phyloP scores from a whole-genome alignment of 78 protist species.

The Dictyostelium purpureum region DNA sequence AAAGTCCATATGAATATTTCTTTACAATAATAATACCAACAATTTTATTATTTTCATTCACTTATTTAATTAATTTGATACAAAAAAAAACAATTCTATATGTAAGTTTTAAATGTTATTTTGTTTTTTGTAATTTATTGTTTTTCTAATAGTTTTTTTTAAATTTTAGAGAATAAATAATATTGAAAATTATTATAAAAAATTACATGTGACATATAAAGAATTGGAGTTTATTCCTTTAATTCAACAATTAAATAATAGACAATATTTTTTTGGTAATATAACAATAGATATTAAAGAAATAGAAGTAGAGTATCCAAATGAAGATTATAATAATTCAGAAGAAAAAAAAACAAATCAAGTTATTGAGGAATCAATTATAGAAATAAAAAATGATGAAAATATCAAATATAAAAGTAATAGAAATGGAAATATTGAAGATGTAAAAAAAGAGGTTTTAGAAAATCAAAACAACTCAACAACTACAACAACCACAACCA shows the following conservation, averaged over 20 bases:
- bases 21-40: not conserved
- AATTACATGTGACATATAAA: not conserved
- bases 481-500: too few species aligned
- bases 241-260: not conserved
- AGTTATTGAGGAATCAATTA: too few species aligned
- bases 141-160: not conserved
- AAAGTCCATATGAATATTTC: not conserved
- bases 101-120: not conserved
- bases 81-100: not conserved
- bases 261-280: not conserved
- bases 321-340: not conserved
- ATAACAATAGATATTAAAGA: not conserved
- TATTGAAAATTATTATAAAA: not conserved
- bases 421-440: not conserved
- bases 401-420: too few species aligned
- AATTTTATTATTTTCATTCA: not conserved
- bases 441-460: not conserved
- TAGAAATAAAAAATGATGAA: too few species aligned
- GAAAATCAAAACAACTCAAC: not conserved
- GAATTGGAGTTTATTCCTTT: not conserved
- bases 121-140: not conserved
- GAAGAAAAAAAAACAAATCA: not conserved
- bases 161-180: not conserved
- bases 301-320: not conserved
- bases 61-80: not conserved